Percentiles rank a stretch among this genome's conserved stretches.
phyloP scores from a whole-genome alignment of 176 grass and related monocot species.

The Themeda triandra region DNA sequence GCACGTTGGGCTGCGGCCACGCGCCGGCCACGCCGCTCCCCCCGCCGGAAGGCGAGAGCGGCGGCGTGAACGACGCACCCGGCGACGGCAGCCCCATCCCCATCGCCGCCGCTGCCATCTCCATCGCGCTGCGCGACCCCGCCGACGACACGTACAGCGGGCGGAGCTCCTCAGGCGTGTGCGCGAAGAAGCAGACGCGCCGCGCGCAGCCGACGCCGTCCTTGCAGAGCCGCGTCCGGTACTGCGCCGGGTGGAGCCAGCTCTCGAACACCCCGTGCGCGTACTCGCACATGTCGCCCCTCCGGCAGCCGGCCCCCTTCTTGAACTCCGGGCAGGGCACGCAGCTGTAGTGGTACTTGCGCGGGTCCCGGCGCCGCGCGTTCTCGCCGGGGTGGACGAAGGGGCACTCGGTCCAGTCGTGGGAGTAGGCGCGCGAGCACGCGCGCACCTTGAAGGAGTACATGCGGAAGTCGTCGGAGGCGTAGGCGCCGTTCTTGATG shows the following conservation, averaged over 20 bases:
- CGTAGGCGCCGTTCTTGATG: constrained; percentile 80
- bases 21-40: constrained; percentile 20
- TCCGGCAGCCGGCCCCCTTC: constrained; percentile 53
- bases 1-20: constrained; percentile 44
- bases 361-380: constrained; percentile 69
- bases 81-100: constrained; percentile 50
- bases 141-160: constrained; percentile 52
- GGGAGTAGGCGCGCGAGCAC: constrained; percentile 74
- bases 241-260: constrained; percentile 89
- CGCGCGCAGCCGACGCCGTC: constrained; percentile 57
- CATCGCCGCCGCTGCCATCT: constrained; percentile 63
- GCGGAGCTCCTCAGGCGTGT: constrained; percentile 72
- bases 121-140: constrained; percentile 38
- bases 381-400: constrained; percentile 91
- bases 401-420: constrained; percentile 88
- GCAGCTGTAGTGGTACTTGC: constrained; percentile 84
- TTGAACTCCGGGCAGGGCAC: constrained; percentile 80
- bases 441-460: constrained; percentile 81
- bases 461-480: constrained; percentile 81
- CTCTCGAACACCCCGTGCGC: constrained; percentile 91
- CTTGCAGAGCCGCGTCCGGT: constrained; percentile 71
- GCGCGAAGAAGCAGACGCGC: constrained; percentile 85
- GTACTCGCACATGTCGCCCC: constrained; percentile 77
- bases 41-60: constrained; percentile 47
- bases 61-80: constrained; percentile 51